Evolutionary conservation across 2,329 filamentous ascomycete genomes (phyloP).

Genomic region (Neurospora sp.): DNA sequence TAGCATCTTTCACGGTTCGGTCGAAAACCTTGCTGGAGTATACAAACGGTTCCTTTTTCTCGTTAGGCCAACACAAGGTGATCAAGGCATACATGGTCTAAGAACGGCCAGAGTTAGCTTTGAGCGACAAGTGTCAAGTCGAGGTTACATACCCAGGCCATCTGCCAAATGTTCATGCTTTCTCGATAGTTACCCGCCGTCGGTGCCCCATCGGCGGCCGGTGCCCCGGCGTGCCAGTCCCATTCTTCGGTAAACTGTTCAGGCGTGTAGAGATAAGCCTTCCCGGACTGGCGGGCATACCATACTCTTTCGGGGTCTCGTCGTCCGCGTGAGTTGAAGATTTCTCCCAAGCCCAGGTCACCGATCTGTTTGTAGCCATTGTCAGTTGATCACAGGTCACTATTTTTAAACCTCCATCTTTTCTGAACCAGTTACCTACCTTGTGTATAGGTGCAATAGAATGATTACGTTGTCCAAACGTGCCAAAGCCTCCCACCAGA

Average conservation of each 20-base stretch:
- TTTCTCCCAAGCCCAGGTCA: not conserved
- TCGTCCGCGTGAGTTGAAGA: not conserved
- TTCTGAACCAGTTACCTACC: not conserved
- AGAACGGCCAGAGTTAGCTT: not conserved
- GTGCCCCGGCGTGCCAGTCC: not conserved
- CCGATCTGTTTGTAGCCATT: not conserved
- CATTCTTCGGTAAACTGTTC: not conserved
- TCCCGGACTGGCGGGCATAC: not conserved
- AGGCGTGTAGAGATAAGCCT: not conserved
- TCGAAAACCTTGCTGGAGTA: not conserved
- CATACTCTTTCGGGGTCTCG: not conserved
- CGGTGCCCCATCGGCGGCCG: not conserved
- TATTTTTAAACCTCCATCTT: not conserved
- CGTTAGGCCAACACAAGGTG: not conserved
- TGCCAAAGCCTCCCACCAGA: not conserved
- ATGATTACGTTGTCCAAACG: not conserved
- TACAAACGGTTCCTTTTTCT: not conserved
- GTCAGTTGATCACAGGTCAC: not conserved
- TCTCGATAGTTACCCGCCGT: not conserved
- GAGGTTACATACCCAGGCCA: not conserved
- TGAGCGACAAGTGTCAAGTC: not conserved
- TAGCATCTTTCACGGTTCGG: not conserved
- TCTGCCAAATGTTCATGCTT: not conserved
- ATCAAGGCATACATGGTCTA: not conserved
- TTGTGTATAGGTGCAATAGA: not conserved